These are phyloP conservation scores for Schoenoplectus triqueter DNA, from an alignment of 202 grass and related monocot species.

Conservation along the genomic window DNA sequence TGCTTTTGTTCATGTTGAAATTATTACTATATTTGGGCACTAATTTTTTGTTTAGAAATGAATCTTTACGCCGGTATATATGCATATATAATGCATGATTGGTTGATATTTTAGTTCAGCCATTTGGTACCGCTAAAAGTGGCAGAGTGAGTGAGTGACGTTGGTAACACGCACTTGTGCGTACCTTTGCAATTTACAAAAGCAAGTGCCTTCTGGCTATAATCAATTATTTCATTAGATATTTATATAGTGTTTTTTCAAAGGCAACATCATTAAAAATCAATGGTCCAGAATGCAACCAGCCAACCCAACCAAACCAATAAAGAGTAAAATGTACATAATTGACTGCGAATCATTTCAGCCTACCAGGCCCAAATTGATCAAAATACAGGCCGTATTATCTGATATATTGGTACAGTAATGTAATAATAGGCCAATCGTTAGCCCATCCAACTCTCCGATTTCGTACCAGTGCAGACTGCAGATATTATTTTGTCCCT, in stretches of 20 bases:
- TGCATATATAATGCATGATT: conserved; percentile 2
- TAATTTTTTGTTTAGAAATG: background rate
- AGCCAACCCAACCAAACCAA: background rate
- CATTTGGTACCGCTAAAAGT: conserved; percentile 15
- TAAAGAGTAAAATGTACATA: background rate
- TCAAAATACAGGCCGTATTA: background rate
- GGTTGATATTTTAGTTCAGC: conserved; percentile 19
- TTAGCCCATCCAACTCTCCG: background rate
- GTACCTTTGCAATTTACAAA: background rate
- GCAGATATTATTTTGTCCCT: conserved; percentile 44
- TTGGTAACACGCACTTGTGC: background rate
- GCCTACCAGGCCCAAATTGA: background rate
- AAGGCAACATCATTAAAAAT: background rate
- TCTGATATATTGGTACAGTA: background rate
- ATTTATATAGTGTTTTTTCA: conserved; percentile 6
- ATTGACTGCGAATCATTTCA: background rate
- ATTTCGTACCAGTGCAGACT: too few species aligned
- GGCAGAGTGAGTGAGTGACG: conserved; percentile 10
- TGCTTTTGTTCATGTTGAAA: background rate
- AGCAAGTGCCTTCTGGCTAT: conserved; percentile 21
- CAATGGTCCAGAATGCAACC: background rate
- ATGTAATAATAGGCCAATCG: background rate
- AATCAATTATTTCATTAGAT: conserved; percentile 12
- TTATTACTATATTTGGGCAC: background rate
- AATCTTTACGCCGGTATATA: background rate